Conservation (phyloP, 2,329 filamentous ascomycete genomes). For the Trichothecium roseum region DNA sequence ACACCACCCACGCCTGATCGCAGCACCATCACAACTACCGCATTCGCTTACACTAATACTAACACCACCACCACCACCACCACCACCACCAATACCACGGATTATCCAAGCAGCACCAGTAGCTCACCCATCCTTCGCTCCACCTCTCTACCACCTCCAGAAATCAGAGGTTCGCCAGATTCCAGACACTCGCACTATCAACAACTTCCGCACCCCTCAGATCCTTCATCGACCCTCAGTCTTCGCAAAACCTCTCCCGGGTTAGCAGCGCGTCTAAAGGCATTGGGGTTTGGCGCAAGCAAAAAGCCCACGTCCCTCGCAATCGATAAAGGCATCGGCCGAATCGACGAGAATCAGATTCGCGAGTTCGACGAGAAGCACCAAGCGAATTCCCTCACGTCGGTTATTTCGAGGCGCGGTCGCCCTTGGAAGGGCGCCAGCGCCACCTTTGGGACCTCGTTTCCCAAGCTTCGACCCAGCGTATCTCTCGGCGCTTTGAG, state of each 20-base stretch:
- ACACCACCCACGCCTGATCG: constrained; percentile 9
- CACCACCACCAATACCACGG: too few species aligned
- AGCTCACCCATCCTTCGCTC: too few species aligned
- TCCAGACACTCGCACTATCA: constrained; percentile 1
- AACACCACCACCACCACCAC: too few species aligned
- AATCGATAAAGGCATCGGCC: constrained; percentile 43
- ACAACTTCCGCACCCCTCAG: constrained; percentile 10
- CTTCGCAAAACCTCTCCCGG: constrained; percentile 52
- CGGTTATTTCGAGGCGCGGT: constrained; percentile 53
- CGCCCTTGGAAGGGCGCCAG: constrained; percentile 62
- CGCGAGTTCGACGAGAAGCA: constrained; percentile 59
- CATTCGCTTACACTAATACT: too few species aligned
- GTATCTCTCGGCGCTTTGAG: constrained; percentile 4
- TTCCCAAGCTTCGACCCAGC: constrained; percentile 17
- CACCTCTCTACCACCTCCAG: too few species aligned
- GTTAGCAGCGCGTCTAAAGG: constrained; percentile 54
- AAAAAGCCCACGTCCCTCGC: constrained; percentile 21
- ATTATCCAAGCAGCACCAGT: too few species aligned
- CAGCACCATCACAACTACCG: too few species aligned
- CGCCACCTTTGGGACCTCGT: constrained; percentile 26
- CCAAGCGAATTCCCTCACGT: constrained; percentile 38
- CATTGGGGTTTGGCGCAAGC: constrained; percentile 46
- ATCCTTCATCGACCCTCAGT: constrained; percentile 15
- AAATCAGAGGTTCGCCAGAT: too few species aligned
- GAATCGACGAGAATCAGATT: constrained; percentile 60